phyloP scores from a whole-genome alignment of 192 early-diverging fungal species.

The Paraglomus occultum region DNA sequence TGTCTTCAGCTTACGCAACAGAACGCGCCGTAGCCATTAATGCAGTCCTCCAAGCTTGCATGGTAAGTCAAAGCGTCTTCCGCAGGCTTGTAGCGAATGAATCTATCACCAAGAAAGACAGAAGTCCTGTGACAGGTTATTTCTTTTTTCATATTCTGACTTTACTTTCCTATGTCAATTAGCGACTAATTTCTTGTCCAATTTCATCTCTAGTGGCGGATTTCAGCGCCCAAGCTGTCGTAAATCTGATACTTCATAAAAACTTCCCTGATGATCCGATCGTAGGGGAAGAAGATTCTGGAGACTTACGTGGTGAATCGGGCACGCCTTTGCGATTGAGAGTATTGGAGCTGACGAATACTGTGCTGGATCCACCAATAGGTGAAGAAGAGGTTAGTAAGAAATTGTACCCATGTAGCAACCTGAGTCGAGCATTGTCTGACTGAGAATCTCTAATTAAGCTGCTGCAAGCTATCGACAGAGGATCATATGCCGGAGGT shows the following conservation, averaged over 20 bases:
- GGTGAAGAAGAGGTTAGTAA: conserved; percentile 64
- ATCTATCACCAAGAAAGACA: conserved; percentile 91
- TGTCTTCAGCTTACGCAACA: conserved; percentile 40
- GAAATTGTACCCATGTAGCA: not conserved
- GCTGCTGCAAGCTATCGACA: conserved; percentile 86
- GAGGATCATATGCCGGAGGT: conserved; percentile 54
- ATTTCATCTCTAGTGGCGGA: conserved; percentile 71
- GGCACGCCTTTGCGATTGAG: conserved; percentile 65
- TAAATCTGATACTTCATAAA: conserved; percentile 75
- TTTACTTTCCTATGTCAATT: not conserved
- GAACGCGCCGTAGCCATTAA: conserved; percentile 85
- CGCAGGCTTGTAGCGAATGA: conserved; percentile 72
- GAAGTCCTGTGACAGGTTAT: conserved; percentile 91
- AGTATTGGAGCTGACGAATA: conserved; percentile 81
- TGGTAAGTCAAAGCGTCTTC: conserved; percentile 91
- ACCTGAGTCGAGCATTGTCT: not conserved
- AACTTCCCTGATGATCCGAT: conserved; percentile 87
- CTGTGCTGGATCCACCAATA: conserved; percentile 54
- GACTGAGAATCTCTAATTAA: conserved; percentile 29
- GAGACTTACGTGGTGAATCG: conserved; percentile 74
- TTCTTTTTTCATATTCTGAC: conserved; percentile 2
- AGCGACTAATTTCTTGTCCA: not conserved
- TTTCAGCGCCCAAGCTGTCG: conserved; percentile 93
- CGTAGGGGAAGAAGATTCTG: conserved; percentile 94
- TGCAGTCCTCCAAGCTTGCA: conserved; percentile 84